phyloP scores from a whole-genome alignment of 495 filamentous ascomycete species.

The Aspergillus haitiensis region DNA sequence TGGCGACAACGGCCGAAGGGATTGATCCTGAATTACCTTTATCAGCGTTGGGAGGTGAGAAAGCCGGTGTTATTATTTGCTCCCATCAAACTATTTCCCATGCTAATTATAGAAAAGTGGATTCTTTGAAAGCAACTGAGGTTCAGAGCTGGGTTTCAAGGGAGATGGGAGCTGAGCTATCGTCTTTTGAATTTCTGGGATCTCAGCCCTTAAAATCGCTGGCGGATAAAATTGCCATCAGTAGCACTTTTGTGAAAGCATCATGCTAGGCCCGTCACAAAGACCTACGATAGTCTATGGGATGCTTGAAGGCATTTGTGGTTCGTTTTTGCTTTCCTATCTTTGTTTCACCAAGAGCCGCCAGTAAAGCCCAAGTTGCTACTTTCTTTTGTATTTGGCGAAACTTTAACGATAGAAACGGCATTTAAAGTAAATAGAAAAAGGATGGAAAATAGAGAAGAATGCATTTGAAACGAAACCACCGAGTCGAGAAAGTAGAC shows the following conservation, averaged over 20 bases:
- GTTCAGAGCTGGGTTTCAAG: slow-evolving; percentile 41
- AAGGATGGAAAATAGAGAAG: too few species aligned
- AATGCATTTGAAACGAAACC: too few species aligned
- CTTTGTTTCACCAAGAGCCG: too few species aligned
- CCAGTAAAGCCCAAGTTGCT: too few species aligned
- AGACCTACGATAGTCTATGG: too few species aligned
- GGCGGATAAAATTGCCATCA: slow-evolving; percentile 26
- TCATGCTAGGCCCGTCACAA: too few species aligned
- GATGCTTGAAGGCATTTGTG: too few species aligned
- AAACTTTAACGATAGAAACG: too few species aligned
- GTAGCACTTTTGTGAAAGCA: slow-evolving; percentile 25
- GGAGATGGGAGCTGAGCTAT: slow-evolving; percentile 29
- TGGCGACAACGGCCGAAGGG: slow-evolving; percentile 28
- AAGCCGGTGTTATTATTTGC: not conserved
- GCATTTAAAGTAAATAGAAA: too few species aligned
- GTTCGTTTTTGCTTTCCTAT: too few species aligned
- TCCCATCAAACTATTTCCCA: not conserved
- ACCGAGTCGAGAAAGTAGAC: too few species aligned
- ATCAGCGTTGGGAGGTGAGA: slow-evolving; percentile 30
- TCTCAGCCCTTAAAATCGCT: slow-evolving; percentile 27
- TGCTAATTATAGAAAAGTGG: slow-evolving; percentile 26
- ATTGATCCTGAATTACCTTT: slow-evolving; percentile 30
- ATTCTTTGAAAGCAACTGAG: slow-evolving; percentile 42
- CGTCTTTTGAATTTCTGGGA: slow-evolving; percentile 32
- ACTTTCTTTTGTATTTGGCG: too few species aligned